A percentile compares a stretch with the other conserved stretches of the same genome.
Conservation (phyloP, 2,329 filamentous ascomycete genomes). For the Penicillium sclerotigenum region DNA sequence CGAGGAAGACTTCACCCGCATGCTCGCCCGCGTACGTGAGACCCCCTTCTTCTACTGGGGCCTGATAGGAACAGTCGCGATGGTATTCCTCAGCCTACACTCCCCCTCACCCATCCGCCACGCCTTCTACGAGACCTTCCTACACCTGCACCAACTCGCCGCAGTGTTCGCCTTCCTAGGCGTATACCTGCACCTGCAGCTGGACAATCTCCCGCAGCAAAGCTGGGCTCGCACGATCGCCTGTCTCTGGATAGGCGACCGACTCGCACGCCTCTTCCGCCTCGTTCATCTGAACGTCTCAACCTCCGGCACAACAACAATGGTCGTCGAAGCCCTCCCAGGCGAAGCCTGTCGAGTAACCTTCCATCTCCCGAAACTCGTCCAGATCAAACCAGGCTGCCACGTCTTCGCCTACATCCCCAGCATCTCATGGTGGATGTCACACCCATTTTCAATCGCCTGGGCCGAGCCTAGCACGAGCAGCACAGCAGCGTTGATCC, state of each 20-base stretch:
- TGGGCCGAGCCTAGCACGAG: conserved; percentile 39
- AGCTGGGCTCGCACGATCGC: conserved; percentile 40
- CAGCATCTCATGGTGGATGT: conserved; percentile 46
- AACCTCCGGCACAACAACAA: conserved; percentile 48
- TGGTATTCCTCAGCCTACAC: conserved; percentile 43
- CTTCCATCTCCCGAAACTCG: conserved; percentile 55
- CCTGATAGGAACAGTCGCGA: conserved; percentile 42
- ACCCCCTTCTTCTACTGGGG: conserved; percentile 47
- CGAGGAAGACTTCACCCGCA: conserved; percentile 33
- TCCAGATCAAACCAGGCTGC: conserved; percentile 54
- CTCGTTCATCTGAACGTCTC: conserved; percentile 56
- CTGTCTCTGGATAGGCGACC: conserved; percentile 43
- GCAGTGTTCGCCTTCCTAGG: conserved; percentile 45
- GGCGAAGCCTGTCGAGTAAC: conserved; percentile 60
- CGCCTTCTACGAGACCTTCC: conserved; percentile 94
- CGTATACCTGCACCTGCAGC: conserved; percentile 44
- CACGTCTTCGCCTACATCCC: conserved; percentile 63
- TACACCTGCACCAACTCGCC: conserved; percentile 47
- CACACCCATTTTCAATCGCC: conserved; percentile 49
- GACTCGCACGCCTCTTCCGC: conserved; percentile 47
- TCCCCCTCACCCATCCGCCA: conserved; percentile 70
- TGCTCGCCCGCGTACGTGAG: conserved; percentile 32
- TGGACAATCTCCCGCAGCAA: conserved; percentile 43
- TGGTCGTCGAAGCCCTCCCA: conserved; percentile 58
- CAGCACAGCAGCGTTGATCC: conserved; percentile 15